Percentiles rank a stretch among this genome's conserved stretches.
phyloP scores from a whole-genome alignment of 305 asterid species.

The Stenogyne calaminthoides region DNA sequence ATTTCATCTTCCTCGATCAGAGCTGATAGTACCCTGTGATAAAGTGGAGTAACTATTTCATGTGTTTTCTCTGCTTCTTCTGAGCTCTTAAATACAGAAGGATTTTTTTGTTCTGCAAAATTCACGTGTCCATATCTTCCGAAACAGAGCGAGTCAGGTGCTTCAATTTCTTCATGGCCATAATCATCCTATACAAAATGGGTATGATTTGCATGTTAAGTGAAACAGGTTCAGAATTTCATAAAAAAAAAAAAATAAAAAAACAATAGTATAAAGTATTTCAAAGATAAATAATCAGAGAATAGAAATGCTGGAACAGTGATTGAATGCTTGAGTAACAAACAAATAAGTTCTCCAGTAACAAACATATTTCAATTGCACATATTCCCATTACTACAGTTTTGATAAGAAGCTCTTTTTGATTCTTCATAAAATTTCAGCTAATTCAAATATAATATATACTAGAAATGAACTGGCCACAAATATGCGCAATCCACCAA shows the following conservation, averaged over 20 bases:
- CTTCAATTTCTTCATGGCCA: constrained; percentile 48
- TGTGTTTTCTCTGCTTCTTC: constrained; percentile 44
- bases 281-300: constrained; percentile 14
- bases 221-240: constrained; percentile 27
- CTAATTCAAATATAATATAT: constrained; percentile 41
- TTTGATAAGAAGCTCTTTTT: constrained; percentile 45
- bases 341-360: constrained; percentile 11
- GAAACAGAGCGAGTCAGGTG: constrained; percentile 45
- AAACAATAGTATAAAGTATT: neutral
- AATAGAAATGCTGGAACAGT: constrained; percentile 11
- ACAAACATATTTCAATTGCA: constrained; percentile 43
- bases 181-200: constrained; percentile 47
- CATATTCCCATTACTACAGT: constrained; percentile 35
- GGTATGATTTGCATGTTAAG: constrained; percentile 33
- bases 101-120: constrained; percentile 49
- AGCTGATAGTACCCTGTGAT: constrained; percentile 88
- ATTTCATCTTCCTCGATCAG: constrained; percentile 75
- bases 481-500: constrained; percentile 24
- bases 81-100: constrained; percentile 42
- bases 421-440: constrained; percentile 56
- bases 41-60: constrained; percentile 62
- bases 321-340: constrained; percentile 3
- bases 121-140: constrained; percentile 49
- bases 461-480: too few relatives aligned
- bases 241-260: constrained; percentile 10